These are phyloP conservation scores for Funneliformis geosporum DNA, from an alignment of 192 early-diverging fungal genomes.

Conservation along the genomic window DNA sequence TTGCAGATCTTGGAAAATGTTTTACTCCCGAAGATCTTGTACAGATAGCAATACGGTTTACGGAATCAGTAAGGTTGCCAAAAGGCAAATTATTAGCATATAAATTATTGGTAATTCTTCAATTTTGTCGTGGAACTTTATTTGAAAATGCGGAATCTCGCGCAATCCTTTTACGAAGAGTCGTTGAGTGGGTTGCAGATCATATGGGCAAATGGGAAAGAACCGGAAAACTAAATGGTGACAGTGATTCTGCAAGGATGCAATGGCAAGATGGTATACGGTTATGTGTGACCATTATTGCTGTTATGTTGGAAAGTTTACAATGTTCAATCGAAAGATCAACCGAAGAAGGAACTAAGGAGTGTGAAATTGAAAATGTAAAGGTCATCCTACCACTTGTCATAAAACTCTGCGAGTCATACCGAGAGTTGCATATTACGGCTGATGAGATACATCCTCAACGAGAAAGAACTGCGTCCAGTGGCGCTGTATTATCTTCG, in stretches of 20 bases:
- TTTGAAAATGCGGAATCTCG: conserved; percentile 34
- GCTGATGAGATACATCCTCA: background rate
- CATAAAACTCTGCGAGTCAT: conserved; percentile 30
- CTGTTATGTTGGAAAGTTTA: conserved; percentile 40
- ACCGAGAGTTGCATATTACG: conserved; percentile 21
- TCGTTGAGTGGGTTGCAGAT: conserved; percentile 37
- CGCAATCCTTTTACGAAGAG: conserved; percentile 30
- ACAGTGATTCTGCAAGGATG: conserved; percentile 21
- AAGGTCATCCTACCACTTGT: conserved; percentile 25
- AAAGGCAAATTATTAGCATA: conserved; percentile 31
- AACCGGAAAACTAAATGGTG: conserved; percentile 21
- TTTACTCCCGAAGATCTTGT: conserved; percentile 41
- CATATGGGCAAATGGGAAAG: conserved; percentile 43
- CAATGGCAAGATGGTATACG: conserved; percentile 51
- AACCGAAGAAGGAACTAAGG: background rate
- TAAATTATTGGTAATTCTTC: conserved; percentile 31
- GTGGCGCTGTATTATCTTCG: conserved; percentile 4
- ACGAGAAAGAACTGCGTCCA: conserved; percentile 14
- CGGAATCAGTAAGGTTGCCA: conserved; percentile 38
- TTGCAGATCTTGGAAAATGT: conserved; percentile 43
- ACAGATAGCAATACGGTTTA: conserved; percentile 36
- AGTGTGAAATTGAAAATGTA: conserved; percentile 30
- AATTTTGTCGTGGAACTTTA: conserved; percentile 33
- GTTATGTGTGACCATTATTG: conserved; percentile 42
- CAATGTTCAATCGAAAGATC: conserved; percentile 28